Base-by-base conservation (phyloP, 2,329 filamentous ascomycete genomes). In the Scedosporium dehoogii region DNA sequence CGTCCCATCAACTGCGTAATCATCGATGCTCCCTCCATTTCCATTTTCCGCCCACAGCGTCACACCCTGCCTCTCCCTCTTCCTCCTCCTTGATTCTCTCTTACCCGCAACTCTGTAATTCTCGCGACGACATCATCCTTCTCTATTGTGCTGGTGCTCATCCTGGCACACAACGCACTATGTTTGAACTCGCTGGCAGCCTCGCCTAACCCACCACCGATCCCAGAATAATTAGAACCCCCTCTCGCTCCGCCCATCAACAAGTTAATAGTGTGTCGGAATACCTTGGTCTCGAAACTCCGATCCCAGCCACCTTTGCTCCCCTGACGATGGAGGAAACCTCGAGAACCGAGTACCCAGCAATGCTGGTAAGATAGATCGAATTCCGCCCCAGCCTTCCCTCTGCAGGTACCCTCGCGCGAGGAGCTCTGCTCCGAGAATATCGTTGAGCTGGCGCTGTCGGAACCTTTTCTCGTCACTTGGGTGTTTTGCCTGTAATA, bases 311-410 rank as follows among this genome's bases (percentile, higher is more conserved):
- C 63, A 62, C 60, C 48, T 25, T 60, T 23, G 18, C 65, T 63
- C 72, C 70, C 68, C 87, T 87, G 69, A 75, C 70, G 70, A 91
- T 91, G 86, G 88, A 90, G 64, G 87, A 88, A 71, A 83, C 93
- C 72, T 87, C 90, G 73, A 86, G 92, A 77, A 83, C 89, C 75
- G 93, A 97, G 77, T 97, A 97, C 81, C 92, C 93, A 75, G 88
- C 87, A 69, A 88, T 97, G 85, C 87, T 96, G 87, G 93, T 97
- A 82, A 81, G 89, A 41, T 64, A 65, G 60, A 62, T 38, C 33
- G 33, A 38, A 38, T 38, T 38, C 33, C 33, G 14, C 33, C 33
- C 33, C 10, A 12, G 10, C 33, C 33, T 38, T 38, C 33, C 33
- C 10, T 38, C 33, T 12, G 9, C 33, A 12, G 33, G 10, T 38